Conservation (phyloP, 768 basidiomycete species). For the Hemileccinum impolitum region DNA sequence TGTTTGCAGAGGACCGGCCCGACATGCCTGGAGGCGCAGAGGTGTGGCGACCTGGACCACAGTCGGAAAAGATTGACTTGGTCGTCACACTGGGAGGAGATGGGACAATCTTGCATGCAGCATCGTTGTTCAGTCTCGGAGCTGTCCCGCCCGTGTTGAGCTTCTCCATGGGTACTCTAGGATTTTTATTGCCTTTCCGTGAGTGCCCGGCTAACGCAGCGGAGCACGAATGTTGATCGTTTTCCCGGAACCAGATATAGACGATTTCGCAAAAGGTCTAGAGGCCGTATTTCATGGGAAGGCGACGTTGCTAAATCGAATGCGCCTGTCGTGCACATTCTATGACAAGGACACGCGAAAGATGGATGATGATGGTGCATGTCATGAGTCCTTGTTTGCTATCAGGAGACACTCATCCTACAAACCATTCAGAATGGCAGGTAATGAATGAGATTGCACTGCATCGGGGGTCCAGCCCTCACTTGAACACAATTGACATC, state of each 20-base stretch:
- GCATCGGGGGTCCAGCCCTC: conserved; percentile 88
- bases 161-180: conserved; percentile 76
- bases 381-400: background rate
- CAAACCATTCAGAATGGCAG: conserved; percentile 66
- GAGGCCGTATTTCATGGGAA: conserved; percentile 77
- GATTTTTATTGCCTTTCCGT: conserved; percentile 94
- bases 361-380: conserved; percentile 60
- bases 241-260: conserved; percentile 60
- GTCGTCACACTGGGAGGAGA: conserved; percentile 93
- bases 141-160: conserved; percentile 83
- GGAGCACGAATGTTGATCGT: background rate
- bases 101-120: conserved; percentile 91
- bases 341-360: conserved; percentile 57
- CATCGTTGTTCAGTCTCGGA: conserved; percentile 85
- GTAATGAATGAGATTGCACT: conserved; percentile 97
- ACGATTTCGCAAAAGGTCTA: conserved; percentile 78
- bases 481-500: conserved; percentile 90
- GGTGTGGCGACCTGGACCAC: conserved; percentile 56
- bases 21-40: conserved; percentile 64
- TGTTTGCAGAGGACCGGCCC: conserved; percentile 63
- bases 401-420: background rate
- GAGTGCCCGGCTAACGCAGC: conserved; percentile 30
- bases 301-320: conserved; percentile 80
- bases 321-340: conserved; percentile 85
- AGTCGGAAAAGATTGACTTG: conserved; percentile 69